Evolutionary conservation across 768 basidiomycete species (phyloP).

Genomic region (Boletus reticulatus): DNA sequence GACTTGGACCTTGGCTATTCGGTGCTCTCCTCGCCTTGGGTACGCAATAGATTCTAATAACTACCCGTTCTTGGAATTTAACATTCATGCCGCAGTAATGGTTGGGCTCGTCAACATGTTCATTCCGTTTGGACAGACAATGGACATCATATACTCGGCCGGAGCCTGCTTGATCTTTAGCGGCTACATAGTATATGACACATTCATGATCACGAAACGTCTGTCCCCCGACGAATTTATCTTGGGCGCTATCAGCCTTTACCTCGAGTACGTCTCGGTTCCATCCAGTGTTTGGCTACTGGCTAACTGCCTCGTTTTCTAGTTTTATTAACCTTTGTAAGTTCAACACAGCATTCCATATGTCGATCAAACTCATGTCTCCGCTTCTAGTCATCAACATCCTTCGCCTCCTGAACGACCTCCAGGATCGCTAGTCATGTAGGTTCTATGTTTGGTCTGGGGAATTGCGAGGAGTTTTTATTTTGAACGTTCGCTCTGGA

Average conservation of each 20-base stretch:
- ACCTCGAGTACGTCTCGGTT: constrained; percentile 71
- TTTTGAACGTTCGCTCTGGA: neutral
- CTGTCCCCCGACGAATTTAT: constrained; percentile 94
- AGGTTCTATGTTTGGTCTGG: neutral
- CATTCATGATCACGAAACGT: constrained; percentile 83
- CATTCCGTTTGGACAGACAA: constrained; percentile 78
- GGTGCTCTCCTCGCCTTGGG: constrained; percentile 77
- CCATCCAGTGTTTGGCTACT: neutral
- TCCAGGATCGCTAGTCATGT: constrained; percentile 39
- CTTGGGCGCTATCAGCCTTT: constrained; percentile 87
- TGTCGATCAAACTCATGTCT: constrained; percentile 1
- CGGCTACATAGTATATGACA: constrained; percentile 90
- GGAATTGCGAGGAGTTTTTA: neutral
- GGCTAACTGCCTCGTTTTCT: constrained; percentile 16
- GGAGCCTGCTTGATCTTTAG: constrained; percentile 83
- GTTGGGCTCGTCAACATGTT: constrained; percentile 82
- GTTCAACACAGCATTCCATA: constrained; percentile 25
- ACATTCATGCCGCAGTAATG: constrained; percentile 49
- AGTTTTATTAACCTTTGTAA: constrained; percentile 88
- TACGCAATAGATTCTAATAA: constrained; percentile 33
- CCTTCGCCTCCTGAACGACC: constrained; percentile 71
- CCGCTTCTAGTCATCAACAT: constrained; percentile 68
- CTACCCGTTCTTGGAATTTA: neutral
- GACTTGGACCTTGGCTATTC: constrained; percentile 89
- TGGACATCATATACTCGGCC: constrained; percentile 78